Evolutionary conservation across 2,329 filamentous ascomycete genomes (phyloP), one percentile per base, ranked within the genome.

Genomic region (Colletotrichum filicis): DNA sequence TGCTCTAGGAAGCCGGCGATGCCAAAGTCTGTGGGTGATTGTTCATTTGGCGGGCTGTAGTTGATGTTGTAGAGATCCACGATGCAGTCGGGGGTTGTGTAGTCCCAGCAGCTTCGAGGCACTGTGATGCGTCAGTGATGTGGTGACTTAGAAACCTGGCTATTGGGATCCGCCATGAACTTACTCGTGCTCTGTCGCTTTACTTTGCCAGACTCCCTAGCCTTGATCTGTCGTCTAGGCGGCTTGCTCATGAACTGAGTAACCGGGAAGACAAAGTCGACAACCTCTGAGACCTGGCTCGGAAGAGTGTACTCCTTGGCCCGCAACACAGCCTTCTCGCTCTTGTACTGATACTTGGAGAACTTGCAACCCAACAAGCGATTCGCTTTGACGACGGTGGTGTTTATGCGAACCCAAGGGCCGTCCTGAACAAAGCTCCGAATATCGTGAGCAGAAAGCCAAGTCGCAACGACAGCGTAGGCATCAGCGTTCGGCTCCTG

Each of bases 211-310:
- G 30, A 57, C 12, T n/a, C 73, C 5, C 71, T 75, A 14, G 73
- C 79, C 66, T 71, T 77, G 22, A 76, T 73, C 42, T 79, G 78
- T 61, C 79, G 79, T 61, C 77, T 82, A 1, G 85, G 85, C 3
- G 81, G 79, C 83, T 53, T 55, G 42, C 4, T 53, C 5, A 88
- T 85, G 69, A 89, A 89, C 79, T 88, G 85, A 69, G 82, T 80
- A 55, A 88, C 77, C 0, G 87, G 87, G 53, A 87, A 83, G 32
- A 89, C 79, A 73, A 88, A 88, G 66, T 81, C 82, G 66, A 89
- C 81, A 68, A 81, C 77, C 1, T 78, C 75, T 1, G 79, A 76
- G 5, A 89, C 79, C 4, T 77, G 74, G 4, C 79, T 79, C 0
- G 87, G 87, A 2, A 88, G 78, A 2, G 81, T 81, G 75, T 89